phyloP scores from a whole-genome alignment of 2,329 filamentous ascomycete genomes.

The Sarocladium brachiariae region DNA sequence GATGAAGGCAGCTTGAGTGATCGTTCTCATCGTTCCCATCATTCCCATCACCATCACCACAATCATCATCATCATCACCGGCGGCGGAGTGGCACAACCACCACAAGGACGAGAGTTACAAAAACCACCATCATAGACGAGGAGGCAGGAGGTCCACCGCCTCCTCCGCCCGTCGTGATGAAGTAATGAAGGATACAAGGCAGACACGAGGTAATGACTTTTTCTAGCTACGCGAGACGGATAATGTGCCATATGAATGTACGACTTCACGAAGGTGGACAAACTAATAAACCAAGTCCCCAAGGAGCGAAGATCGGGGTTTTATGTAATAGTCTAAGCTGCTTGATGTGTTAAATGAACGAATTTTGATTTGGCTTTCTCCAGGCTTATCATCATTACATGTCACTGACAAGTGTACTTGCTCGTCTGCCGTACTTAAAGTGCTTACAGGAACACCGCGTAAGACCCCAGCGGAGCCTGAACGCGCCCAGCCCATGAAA shows the following conservation, averaged over 20 bases:
- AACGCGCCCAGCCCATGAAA: no score
- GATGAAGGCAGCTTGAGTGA: background rate
- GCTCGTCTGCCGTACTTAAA: no score
- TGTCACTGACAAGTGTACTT: no score
- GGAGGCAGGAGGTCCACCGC: background rate
- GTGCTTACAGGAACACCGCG: no score
- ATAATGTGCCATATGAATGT: constrained; percentile 1
- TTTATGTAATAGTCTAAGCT: no score
- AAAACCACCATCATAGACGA: constrained; percentile 2
- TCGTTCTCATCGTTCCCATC: no score
- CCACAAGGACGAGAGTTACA: constrained; percentile 1
- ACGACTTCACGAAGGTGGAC: background rate
- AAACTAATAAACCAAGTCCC: no score
- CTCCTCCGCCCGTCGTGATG: background rate
- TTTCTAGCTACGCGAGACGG: background rate
- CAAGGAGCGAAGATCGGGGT: no score
- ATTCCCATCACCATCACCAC: constrained; percentile 7
- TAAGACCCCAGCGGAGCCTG: no score
- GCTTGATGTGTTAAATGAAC: no score
- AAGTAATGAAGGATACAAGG: background rate
- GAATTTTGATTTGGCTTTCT: background rate
- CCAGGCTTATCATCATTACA: no score
- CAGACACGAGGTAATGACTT: no score
- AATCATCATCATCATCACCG: constrained; percentile 4
- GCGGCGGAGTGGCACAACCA: background rate